Conservation (phyloP, 257 asterid genomes). For the Leptodermis oblonga region DNA sequence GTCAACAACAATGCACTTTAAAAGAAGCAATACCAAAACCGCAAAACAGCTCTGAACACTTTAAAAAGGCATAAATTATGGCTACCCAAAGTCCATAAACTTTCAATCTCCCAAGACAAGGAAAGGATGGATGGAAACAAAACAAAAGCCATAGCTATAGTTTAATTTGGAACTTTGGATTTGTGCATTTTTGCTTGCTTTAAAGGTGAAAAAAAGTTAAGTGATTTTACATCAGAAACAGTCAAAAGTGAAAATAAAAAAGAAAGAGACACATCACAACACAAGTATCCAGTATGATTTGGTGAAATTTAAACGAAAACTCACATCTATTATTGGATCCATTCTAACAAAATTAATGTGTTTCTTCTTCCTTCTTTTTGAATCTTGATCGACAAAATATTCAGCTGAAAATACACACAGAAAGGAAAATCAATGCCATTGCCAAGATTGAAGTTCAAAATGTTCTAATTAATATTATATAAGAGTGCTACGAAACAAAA, state of each 20-base stretch:
- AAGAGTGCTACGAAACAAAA: background rate
- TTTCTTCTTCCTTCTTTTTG: background rate
- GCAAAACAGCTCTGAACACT: constrained; percentile 37
- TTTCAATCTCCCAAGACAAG: constrained; percentile 24
- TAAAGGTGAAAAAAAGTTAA: background rate
- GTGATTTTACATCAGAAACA: constrained; percentile 11
- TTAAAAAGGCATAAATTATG: constrained; percentile 28
- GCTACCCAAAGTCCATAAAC: constrained; percentile 19
- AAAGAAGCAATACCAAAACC: constrained; percentile 34
- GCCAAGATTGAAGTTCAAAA: background rate
- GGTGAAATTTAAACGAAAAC: background rate
- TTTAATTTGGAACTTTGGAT: no score
- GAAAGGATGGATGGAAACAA: constrained; percentile 16
- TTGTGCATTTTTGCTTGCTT: no score
- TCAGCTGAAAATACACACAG: no score
- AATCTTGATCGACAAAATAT: background rate
- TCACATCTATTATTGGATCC: background rate
- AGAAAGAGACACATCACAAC: no score
- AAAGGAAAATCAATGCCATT: no score
- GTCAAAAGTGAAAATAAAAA: constrained; percentile 12
- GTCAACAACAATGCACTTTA: constrained; percentile 20
- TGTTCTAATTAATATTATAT: background rate
- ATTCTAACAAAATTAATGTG: background rate
- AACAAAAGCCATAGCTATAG: no score
- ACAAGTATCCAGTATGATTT: constrained; percentile 7